phyloP scores from a whole-genome alignment of 306 rosid genomes.

The Corylus americana region DNA sequence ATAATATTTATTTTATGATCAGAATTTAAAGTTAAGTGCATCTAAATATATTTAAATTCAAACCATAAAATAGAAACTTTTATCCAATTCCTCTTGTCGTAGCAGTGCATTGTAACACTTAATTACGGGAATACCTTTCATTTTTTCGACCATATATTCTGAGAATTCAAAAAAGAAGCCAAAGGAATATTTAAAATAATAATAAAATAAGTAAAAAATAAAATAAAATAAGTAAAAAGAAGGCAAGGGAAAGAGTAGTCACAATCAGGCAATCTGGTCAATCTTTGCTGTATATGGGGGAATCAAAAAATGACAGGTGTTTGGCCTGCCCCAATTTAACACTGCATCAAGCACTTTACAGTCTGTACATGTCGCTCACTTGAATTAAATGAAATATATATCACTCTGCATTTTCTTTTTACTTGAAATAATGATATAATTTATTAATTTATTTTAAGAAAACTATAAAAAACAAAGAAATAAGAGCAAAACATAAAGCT shows the following conservation, averaged over 20 bases:
- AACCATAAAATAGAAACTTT: too few relatives aligned
- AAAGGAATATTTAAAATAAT: conserved; percentile 1
- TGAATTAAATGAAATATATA: too few relatives aligned
- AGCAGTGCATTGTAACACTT: not conserved
- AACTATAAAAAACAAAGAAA: too few relatives aligned
- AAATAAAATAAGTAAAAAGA: not conserved
- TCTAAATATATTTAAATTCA: too few relatives aligned
- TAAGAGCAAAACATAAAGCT: too few relatives aligned
- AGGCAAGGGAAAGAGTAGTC: conserved; percentile 45
- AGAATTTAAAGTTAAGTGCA: too few relatives aligned
- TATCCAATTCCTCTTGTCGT: too few relatives aligned
- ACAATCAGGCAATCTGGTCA: conserved; percentile 41
- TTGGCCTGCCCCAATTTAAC: conserved; percentile 29
- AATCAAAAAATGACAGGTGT: conserved; percentile 40
- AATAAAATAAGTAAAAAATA: not conserved
- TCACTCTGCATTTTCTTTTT: too few relatives aligned
- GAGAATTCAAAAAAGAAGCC: conserved; percentile 10
- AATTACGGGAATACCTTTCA: not conserved
- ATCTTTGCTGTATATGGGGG: conserved; percentile 36
- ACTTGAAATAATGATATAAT: too few relatives aligned
- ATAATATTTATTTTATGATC: too few relatives aligned
- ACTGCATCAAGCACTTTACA: conserved; percentile 37
- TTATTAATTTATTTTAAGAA: too few relatives aligned
- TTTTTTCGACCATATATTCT: not conserved
- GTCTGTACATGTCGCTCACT: conserved; percentile 29